phyloP scores from a whole-genome alignment of 495 filamentous ascomycete genomes.

The Chaetomium tenue region DNA sequence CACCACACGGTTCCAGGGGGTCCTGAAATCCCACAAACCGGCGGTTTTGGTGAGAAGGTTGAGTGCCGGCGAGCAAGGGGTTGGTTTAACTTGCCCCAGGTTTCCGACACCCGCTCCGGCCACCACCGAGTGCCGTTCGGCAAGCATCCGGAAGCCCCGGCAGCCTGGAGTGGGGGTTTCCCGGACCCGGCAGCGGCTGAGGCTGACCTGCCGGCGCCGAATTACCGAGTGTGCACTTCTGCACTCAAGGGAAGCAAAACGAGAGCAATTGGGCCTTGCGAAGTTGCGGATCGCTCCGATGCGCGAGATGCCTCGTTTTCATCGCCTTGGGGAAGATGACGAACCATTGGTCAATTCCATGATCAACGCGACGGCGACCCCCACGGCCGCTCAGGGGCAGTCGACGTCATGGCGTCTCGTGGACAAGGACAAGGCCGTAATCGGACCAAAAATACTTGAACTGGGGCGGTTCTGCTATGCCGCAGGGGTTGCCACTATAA shows the following conservation, averaged over 20 bases:
- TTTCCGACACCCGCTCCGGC: slow-evolving; percentile 10
- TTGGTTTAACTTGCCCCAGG: background rate
- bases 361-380: slow-evolving; percentile 5
- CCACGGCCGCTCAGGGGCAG: slow-evolving; percentile 8
- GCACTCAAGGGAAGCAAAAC: background rate
- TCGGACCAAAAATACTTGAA: background rate
- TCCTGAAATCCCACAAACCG: slow-evolving; percentile 15
- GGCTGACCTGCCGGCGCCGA: background rate
- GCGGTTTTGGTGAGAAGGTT: background rate
- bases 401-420: background rate
- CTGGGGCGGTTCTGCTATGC: background rate
- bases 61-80: slow-evolving; percentile 4
- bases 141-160: background rate
- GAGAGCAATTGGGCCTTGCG: background rate
- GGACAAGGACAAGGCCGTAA: background rate
- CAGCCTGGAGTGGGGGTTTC: slow-evolving; percentile 1
- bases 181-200: slow-evolving; percentile 3
- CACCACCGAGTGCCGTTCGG: slow-evolving; percentile 16
- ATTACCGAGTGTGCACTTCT: background rate
- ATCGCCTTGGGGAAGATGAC: background rate
- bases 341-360: slow-evolving; percentile 13
- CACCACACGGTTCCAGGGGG: slow-evolving; percentile 14
- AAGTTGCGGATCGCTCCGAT: slow-evolving; percentile 1
- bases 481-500: background rate
- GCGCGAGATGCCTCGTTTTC: background rate